Evolutionary conservation across 371 early-diverging fungal species (phyloP), one percentile per base, ranked within the genome.

Genomic region (Synchytrium microbalum): DNA sequence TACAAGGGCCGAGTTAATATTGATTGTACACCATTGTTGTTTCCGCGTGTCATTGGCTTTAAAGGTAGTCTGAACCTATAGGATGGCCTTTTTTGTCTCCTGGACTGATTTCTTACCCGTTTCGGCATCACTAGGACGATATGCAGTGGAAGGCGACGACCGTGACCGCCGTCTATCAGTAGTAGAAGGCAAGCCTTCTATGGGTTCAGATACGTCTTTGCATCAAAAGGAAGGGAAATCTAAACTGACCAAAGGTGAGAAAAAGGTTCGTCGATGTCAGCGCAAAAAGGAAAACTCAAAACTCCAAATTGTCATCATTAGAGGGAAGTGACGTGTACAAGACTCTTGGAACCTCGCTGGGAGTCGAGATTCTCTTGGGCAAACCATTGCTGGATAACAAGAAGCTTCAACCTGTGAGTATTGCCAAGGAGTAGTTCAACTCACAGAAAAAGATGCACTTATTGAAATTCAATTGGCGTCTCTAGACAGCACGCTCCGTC

Each of bases 351-450:
- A 61, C 80, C 0, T 69, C 64, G 46, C 26, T 82, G 3, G 67
- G 67, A 1, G 23, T 80, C 14, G 70, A 74, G 59, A 33, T 79
- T 16, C 19, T 66, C n/a, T 64, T 82, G 27, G 71, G 74, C 32
- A 73, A 72, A 54, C 78, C 79, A 0, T 63, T 82, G 3, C 66
- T 82, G 3, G 74, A 77, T 58, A 79, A 78, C 57, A 76, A 78
- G 67, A 73, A 76, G 63, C 61, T 80, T 14, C 76, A 79, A 61
- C 78, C 77, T 58, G 81, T 81, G 67, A 31, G 59, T 25, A 30
- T 25, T n/a, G n/a, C 31, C 46, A 60, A 1, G 30, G 32, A 2
- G 19, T 53, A n/a, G 25, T 54, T 61, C 24, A 1, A 28, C 2
- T 32, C 5, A 3, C 29, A 26, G n/a, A 27, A 23, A 5, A 2